phyloP scores from a whole-genome alignment of 192 early-diverging fungal species.

The Coemansia sp. region DNA sequence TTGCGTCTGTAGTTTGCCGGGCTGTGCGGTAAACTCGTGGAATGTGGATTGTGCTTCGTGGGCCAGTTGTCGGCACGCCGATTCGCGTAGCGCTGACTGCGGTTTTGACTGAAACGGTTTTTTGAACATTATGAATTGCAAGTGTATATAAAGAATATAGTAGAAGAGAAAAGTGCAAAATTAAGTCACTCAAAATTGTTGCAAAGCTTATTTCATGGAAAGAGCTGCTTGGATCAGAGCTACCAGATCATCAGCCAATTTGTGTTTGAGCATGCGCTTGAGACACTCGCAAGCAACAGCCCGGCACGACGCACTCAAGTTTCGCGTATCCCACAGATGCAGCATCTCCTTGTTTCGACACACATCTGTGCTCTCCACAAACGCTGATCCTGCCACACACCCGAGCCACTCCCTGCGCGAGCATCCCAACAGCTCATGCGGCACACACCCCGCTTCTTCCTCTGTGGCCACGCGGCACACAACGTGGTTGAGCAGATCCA shows the following conservation, averaged over 20 bases:
- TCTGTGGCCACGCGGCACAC: slow-evolving; percentile 21
- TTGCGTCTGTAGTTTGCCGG: slow-evolving; percentile 59
- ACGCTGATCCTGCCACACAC: background rate
- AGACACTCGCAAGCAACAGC: background rate
- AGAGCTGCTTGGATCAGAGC: background rate
- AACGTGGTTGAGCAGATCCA: slow-evolving; percentile 22
- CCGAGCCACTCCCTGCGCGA: background rate
- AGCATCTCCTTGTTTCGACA: background rate
- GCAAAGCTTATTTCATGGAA: background rate
- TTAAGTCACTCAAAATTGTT: background rate
- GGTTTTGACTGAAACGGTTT: slow-evolving; percentile 70
- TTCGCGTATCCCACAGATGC: background rate
- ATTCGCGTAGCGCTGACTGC: slow-evolving; percentile 64
- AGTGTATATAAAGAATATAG: background rate
- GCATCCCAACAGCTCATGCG: background rate
- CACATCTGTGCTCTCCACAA: background rate
- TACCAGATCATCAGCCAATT: background rate
- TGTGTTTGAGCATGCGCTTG: background rate
- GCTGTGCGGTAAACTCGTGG: slow-evolving; percentile 23
- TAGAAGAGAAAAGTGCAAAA: slow-evolving; percentile 9
- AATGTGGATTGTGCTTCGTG: slow-evolving; percentile 59
- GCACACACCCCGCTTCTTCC: background rate
- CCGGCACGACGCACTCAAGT: background rate
- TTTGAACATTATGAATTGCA: slow-evolving; percentile 62
- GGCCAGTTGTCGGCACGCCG: slow-evolving; percentile 64